A percentile compares a stretch with the other conserved stretches of the same genome.
These are phyloP conservation scores for Candida anglica DNA, from an alignment of 805 yeast species.

Conservation along the genomic window DNA sequence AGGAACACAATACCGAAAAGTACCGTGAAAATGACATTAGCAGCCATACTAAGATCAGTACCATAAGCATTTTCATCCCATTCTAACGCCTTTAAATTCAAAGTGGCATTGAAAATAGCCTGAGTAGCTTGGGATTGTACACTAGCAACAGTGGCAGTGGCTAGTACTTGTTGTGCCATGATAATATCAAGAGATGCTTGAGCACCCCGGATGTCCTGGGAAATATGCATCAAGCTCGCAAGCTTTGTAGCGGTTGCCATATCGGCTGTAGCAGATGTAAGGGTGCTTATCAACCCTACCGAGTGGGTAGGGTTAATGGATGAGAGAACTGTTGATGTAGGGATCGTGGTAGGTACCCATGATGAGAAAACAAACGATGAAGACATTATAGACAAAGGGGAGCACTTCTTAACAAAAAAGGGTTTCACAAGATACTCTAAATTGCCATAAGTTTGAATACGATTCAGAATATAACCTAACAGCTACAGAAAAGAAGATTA, in stretches of 20 bases:
- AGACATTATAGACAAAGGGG: background rate
- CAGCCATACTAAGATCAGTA: slow-evolving; percentile 45
- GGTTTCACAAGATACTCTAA: too few relatives aligned
- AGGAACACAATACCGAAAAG: slow-evolving; percentile 45
- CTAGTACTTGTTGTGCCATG: slow-evolving; percentile 20
- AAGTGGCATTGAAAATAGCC: slow-evolving; percentile 15
- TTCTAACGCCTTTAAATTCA: slow-evolving; percentile 13
- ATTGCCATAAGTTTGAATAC: too few relatives aligned
- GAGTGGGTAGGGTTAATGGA: slow-evolving; percentile 21
- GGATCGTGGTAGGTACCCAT: slow-evolving; percentile 9
- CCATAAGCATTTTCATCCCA: slow-evolving; percentile 24
- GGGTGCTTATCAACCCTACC: slow-evolving; percentile 12
- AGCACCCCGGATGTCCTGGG: slow-evolving; percentile 23
- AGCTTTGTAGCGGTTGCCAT: slow-evolving; percentile 19
- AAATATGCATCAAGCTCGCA: slow-evolving; percentile 11
- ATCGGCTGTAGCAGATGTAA: slow-evolving; percentile 8
- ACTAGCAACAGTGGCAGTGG: slow-evolving; percentile 29
- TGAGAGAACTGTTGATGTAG: slow-evolving; percentile 18
- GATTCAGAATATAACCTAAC: too few relatives aligned
- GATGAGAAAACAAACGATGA: slow-evolving; percentile 1
- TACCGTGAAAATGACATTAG: slow-evolving; percentile 54
- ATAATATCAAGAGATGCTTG: slow-evolving; percentile 28
- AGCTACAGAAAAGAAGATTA: too few relatives aligned
- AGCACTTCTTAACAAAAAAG: too few relatives aligned
- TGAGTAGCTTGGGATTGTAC: slow-evolving; percentile 15